Base-by-base conservation (phyloP, 2,329 filamentous ascomycete genomes). In the Mycosphaerella arachidis region DNA sequence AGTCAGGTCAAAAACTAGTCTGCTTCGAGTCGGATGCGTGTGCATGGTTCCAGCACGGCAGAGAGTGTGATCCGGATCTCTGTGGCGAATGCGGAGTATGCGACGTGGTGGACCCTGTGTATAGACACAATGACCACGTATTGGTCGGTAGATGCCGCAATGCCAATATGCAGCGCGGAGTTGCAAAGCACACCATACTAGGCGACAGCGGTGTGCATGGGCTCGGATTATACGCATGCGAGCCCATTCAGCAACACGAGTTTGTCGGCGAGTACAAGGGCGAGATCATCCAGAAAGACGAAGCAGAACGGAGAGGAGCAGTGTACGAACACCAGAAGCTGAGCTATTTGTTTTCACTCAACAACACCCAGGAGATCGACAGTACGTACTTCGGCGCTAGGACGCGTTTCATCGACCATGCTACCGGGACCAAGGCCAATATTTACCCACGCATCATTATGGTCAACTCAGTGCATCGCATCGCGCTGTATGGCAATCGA, bases 191-290 rank as follows among this genome's bases (percentile, higher is more conserved):
- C 3, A 84, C 91, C 0, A 74, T 90, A 3, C 77, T 92, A 5
- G 91, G 89, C 2, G 80, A 86, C 56, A 92, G 88, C 51, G 84
- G 85, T 62, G 82, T 92, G 2, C 84, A 87, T 57, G 90, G 90
- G 0, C 91, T 91, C 63, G 91, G 90, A 0, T 78, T 94, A 0
- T 93, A 89, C 70, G 82, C 87, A 1, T 87, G 86, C 4, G 86
- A 91, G 68, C 78, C 85, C 57, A 85, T 91, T 61, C 77, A 78
- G 3, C 80, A 83, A 61, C 85, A 87, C 55, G 86, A 89, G n/a
- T 93, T 89, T 66, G 80, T 94, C 18, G 88, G 89, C 33, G 91
- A 94, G 72, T 94, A 94, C 71, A 85, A 86, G 1, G 91, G 91
- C 51, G 91, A 94, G 72, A 79, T 91, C 10, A 87, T 93, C 59